These are phyloP conservation scores for Symbiodinium pilosum DNA, from an alignment of 73 alveolate genomes.

Conservation along the genomic window DNA sequence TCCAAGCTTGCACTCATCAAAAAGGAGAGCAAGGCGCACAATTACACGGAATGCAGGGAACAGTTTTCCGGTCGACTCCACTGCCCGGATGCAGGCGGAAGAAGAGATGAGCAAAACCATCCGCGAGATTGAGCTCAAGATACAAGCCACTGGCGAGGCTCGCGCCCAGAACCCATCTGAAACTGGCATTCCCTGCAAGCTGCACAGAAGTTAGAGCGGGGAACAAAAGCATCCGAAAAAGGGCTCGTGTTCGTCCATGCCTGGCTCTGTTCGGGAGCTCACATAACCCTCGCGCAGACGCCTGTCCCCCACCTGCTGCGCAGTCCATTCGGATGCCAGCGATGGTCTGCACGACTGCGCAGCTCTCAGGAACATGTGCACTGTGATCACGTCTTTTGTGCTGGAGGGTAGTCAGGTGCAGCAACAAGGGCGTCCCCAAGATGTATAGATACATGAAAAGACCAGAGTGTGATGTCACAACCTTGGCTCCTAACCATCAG, in stretches of 20 bases:
- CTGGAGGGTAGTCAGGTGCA: too few species aligned
- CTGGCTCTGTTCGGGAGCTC: background rate
- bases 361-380: background rate
- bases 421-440: too few species aligned
- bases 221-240: too few species aligned
- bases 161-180: background rate
- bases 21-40: conserved; percentile 2
- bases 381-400: too few species aligned
- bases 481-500: too few species aligned
- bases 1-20: background rate
- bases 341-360: background rate
- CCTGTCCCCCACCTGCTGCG: background rate
- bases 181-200: too few species aligned
- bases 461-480: too few species aligned
- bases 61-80: too few species aligned
- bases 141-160: conserved; percentile 63
- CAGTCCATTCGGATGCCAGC: background rate
- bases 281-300: background rate
- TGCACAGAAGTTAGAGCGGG: too few species aligned
- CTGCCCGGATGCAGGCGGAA: too few species aligned
- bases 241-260: background rate
- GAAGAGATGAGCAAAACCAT: conserved; percentile 82
- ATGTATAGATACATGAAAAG: too few species aligned
- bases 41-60: background rate
- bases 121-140: conserved; percentile 39